These are phyloP conservation scores for Daldinia decipiens DNA, from an alignment of 495 filamentous ascomycete species.

Conservation along the genomic window DNA sequence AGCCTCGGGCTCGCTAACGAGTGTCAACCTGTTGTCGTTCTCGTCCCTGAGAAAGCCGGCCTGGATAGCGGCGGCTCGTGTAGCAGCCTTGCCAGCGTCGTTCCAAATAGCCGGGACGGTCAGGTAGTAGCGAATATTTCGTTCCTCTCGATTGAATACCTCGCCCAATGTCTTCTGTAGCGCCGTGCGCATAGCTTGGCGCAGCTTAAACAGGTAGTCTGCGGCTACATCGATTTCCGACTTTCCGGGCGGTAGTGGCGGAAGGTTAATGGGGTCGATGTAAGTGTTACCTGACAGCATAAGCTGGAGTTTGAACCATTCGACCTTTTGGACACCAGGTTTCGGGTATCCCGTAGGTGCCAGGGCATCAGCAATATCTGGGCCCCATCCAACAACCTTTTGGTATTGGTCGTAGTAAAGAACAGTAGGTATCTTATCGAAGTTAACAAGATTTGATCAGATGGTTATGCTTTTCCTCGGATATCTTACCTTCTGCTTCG, in stretches of 20 bases:
- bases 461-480: background rate
- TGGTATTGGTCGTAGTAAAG: slow-evolving; percentile 82
- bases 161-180: slow-evolving; percentile 81
- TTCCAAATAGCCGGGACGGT: slow-evolving; percentile 83
- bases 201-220: slow-evolving; percentile 80
- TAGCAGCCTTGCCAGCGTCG: slow-evolving; percentile 78
- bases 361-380: slow-evolving; percentile 78
- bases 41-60: slow-evolving; percentile 78
- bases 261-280: slow-evolving; percentile 81
- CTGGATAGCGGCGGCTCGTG: slow-evolving; percentile 76
- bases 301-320: slow-evolving; percentile 83
- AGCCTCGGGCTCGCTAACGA: slow-evolving; percentile 78
- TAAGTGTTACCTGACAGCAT: slow-evolving; percentile 83
- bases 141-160: slow-evolving; percentile 79
- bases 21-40: slow-evolving; percentile 77
- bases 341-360: slow-evolving; percentile 80
- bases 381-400: slow-evolving; percentile 80
- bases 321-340: slow-evolving; percentile 79
- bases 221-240: slow-evolving; percentile 81
- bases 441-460: slow-evolving; percentile 31
- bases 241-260: slow-evolving; percentile 78
- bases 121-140: slow-evolving; percentile 78
- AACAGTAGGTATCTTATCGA: slow-evolving; percentile 73
- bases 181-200: slow-evolving; percentile 77
- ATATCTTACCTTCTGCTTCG: slow-evolving; percentile 73